Percentiles rank a stretch among this genome's conserved stretches.
These are phyloP conservation scores for Ochetophila trinervis DNA, from an alignment of 306 rosid genomes.

Conservation along the genomic window DNA sequence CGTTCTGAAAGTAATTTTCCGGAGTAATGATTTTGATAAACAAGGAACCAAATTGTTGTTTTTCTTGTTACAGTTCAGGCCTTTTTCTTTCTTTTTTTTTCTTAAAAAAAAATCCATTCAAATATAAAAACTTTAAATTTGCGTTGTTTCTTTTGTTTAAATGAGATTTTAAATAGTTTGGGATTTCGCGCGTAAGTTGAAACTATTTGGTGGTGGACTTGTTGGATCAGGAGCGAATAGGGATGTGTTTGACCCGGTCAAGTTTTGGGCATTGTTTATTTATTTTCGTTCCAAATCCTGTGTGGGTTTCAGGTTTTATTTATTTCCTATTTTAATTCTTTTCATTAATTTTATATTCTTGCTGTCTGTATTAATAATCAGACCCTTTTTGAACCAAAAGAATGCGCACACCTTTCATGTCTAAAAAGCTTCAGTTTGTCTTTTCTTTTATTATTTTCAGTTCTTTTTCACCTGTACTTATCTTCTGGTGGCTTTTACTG, in stretches of 20 bases:
- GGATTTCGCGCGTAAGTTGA: constrained; percentile 53
- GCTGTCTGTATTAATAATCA: constrained; percentile 34
- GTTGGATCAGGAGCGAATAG: constrained; percentile 38
- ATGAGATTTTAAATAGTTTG: constrained; percentile 25
- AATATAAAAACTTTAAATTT: background rate
- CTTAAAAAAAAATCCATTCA: too few relatives aligned
- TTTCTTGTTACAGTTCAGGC: too few relatives aligned
- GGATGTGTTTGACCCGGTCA: constrained; percentile 67
- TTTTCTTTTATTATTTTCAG: constrained; percentile 33
- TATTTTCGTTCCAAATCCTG: constrained; percentile 35
- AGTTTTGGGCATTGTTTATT: constrained; percentile 38
- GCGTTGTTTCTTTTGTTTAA: background rate
- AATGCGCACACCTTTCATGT: constrained; percentile 31
- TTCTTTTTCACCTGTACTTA: constrained; percentile 24
- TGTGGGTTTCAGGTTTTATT: constrained; percentile 36
- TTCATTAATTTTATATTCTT: constrained; percentile 20
- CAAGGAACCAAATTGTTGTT: background rate
- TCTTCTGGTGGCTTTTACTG: constrained; percentile 17
- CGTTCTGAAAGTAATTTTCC: background rate
- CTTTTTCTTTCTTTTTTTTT: background rate
- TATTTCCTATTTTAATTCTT: constrained; percentile 34
- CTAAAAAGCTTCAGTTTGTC: constrained; percentile 76
- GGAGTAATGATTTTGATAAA: constrained; percentile 1
- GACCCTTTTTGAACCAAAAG: constrained; percentile 23
- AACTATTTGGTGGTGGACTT: constrained; percentile 26